Percentiles rank a stretch among this genome's conserved stretches.
Conservation (phyloP, 2,329 filamentous ascomycete genomes). For the Trichophyton mentagrophytes region DNA sequence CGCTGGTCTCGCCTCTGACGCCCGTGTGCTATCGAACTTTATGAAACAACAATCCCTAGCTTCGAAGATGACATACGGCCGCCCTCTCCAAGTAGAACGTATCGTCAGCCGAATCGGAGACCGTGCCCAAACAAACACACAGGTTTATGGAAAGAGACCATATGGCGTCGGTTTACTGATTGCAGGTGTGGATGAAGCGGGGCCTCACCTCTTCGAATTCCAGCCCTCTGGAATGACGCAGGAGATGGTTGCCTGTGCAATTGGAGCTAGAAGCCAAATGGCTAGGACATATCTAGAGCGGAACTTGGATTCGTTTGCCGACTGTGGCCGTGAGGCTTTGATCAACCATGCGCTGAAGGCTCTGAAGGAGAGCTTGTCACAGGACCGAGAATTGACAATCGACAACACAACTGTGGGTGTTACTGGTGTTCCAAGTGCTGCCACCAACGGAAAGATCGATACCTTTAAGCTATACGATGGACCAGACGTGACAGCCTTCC, state of each 20-base stretch:
- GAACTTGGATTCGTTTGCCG: slow-evolving; percentile 71
- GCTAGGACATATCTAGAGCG: slow-evolving; percentile 92
- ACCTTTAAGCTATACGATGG: slow-evolving; percentile 86
- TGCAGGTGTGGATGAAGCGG: slow-evolving; percentile 83
- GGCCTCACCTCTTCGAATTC: slow-evolving; percentile 96
- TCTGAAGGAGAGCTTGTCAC: slow-evolving; percentile 85
- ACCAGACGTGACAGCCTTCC: slow-evolving; percentile 69
- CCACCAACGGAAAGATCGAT: slow-evolving; percentile 50
- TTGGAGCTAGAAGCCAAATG: slow-evolving; percentile 94
- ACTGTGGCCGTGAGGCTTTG: slow-evolving; percentile 67
- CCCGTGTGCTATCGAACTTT: slow-evolving; percentile 98
- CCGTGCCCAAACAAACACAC: slow-evolving; percentile 94
- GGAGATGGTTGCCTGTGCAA: slow-evolving; percentile 93
- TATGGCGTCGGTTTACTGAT: slow-evolving; percentile 92
- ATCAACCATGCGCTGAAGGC: slow-evolving; percentile 82
- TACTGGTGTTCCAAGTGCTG: slow-evolving; percentile 49
- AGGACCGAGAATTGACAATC: slow-evolving; percentile 94
- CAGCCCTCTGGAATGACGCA: slow-evolving; percentile 91
- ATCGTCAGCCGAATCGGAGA: slow-evolving; percentile 88
- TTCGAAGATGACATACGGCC: slow-evolving; percentile 89
- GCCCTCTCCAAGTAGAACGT: slow-evolving; percentile 76
- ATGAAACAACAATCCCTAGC: slow-evolving; percentile 99
- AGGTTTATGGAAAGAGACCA: slow-evolving; percentile 90
- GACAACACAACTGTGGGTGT: slow-evolving; percentile 92
- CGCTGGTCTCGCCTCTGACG: slow-evolving; percentile 91